Conservation (phyloP, 2,329 filamentous ascomycete genomes). For the Aspergillus flavus region DNA sequence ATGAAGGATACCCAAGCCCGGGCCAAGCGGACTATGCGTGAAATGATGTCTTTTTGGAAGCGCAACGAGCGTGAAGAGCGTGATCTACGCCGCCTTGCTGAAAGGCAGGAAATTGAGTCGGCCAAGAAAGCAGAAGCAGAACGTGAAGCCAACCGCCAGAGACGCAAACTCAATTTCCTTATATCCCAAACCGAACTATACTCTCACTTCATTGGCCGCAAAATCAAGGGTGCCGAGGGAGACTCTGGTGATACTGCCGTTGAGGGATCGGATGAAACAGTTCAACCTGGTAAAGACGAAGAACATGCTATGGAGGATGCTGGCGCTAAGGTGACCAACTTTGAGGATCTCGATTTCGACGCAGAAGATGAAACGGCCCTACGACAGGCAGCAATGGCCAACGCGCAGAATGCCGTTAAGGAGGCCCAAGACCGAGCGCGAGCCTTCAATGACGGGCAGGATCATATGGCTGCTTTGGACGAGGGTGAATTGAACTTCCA, state of each 20-base stretch:
- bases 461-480: constrained; percentile 73
- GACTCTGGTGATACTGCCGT: constrained; percentile 84
- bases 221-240: constrained; percentile 96
- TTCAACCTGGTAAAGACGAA: constrained; percentile 34
- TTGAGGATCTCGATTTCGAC: constrained; percentile 94
- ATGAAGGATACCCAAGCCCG: constrained; percentile 96
- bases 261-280: constrained; percentile 53
- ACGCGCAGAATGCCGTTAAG: constrained; percentile 92
- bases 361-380: constrained; percentile 86
- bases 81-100: constrained; percentile 88
- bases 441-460: constrained; percentile 79
- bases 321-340: constrained; percentile 80
- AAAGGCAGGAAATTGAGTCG: constrained; percentile 94
- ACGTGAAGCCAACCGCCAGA: constrained; percentile 94
- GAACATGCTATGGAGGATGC: constrained; percentile 48
- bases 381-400: constrained; percentile 84
- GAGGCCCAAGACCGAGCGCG: constrained; percentile 91
- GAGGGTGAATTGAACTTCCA: constrained; percentile 99
- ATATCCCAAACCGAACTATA: constrained; percentile 99
- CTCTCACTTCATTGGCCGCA: constrained; percentile 99
- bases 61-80: constrained; percentile 97
- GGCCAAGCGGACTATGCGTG: constrained; percentile 96
- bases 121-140: constrained; percentile 96
- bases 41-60: constrained; percentile 99
- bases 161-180: constrained; percentile 98